phyloP scores from a whole-genome alignment of 176 grass and related monocot genomes.

The Lolium rigidum region DNA sequence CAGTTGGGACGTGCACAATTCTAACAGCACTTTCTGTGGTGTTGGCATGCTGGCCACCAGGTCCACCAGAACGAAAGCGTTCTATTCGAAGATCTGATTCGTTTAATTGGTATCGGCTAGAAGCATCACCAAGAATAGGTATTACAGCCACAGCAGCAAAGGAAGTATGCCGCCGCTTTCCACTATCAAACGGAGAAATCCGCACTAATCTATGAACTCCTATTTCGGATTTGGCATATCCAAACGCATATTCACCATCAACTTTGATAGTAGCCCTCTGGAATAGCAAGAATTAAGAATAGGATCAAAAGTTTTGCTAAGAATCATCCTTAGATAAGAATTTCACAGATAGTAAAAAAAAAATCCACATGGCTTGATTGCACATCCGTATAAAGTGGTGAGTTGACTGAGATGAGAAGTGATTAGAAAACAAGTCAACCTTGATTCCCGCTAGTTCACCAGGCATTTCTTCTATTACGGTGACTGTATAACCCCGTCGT shows the following conservation, averaged over 20 bases:
- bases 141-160: conserved; percentile 96
- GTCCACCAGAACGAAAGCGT: conserved; percentile 83
- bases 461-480: conserved; percentile 86
- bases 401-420: neutral
- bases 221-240: conserved; percentile 94
- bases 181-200: conserved; percentile 97
- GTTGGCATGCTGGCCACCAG: conserved; percentile 95
- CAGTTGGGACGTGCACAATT: conserved; percentile 94
- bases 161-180: conserved; percentile 85
- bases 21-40: conserved; percentile 96
- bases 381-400: neutral
- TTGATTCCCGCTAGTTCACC: conserved; percentile 99
- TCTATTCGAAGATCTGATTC: conserved; percentile 93
- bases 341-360: conserved; percentile 14
- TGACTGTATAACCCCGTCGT: conserved; percentile 67
- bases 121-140: conserved; percentile 76
- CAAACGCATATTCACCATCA: conserved; percentile 88
- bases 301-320: conserved; percentile 1
- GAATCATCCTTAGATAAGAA: neutral
- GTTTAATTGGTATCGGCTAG: conserved; percentile 81
- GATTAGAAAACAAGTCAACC: conserved; percentile 54
- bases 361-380: conserved; percentile 22
- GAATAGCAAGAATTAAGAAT: conserved; percentile 33
- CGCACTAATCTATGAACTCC: conserved; percentile 85
- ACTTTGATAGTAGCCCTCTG: conserved; percentile 96